Conservation (phyloP, 2,329 filamentous ascomycete genomes). For the Gnomoniopsis sp. region DNA sequence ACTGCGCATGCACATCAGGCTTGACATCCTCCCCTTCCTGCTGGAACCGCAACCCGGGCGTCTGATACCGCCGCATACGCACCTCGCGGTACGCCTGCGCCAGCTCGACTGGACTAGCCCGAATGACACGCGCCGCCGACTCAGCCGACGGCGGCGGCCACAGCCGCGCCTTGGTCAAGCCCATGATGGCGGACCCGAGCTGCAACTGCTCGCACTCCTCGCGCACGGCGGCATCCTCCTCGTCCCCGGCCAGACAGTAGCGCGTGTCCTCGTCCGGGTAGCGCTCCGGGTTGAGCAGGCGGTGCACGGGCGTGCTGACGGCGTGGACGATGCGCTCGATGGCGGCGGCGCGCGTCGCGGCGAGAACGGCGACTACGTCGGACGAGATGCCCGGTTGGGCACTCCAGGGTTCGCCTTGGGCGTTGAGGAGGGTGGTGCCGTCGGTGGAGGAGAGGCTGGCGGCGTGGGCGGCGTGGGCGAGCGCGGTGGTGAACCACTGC, state of each 20-base stretch:
- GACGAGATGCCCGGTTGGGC: constrained; percentile 17
- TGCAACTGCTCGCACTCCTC: constrained; percentile 22
- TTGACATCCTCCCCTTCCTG: not conserved
- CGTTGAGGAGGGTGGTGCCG: constrained; percentile 17
- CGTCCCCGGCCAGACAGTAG: constrained; percentile 20
- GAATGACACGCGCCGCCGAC: constrained; percentile 15
- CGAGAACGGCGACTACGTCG: constrained; percentile 19
- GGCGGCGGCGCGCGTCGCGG: constrained; percentile 10
- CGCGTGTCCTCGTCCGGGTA: not conserved
- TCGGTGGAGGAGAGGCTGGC: constrained; percentile 16
- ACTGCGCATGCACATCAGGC: constrained; percentile 19
- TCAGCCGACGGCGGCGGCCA: constrained; percentile 19
- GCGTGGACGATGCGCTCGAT: constrained; percentile 17
- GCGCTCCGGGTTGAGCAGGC: constrained; percentile 17
- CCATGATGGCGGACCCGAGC: constrained; percentile 22
- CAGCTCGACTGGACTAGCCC: constrained; percentile 17
- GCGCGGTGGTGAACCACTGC: constrained; percentile 17
- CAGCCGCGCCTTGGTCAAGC: constrained; percentile 16
- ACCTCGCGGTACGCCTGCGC: constrained; percentile 67
- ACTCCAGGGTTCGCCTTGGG: constrained; percentile 18
- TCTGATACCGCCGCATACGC: constrained; percentile 63
- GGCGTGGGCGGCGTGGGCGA: constrained; percentile 20
- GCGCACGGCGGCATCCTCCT: constrained; percentile 11
- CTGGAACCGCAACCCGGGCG: constrained; percentile 16
- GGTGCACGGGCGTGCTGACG: constrained; percentile 13